Base-by-base conservation (phyloP, 1,284 basidiomycete genomes). In the Ganoderma sinense region DNA sequence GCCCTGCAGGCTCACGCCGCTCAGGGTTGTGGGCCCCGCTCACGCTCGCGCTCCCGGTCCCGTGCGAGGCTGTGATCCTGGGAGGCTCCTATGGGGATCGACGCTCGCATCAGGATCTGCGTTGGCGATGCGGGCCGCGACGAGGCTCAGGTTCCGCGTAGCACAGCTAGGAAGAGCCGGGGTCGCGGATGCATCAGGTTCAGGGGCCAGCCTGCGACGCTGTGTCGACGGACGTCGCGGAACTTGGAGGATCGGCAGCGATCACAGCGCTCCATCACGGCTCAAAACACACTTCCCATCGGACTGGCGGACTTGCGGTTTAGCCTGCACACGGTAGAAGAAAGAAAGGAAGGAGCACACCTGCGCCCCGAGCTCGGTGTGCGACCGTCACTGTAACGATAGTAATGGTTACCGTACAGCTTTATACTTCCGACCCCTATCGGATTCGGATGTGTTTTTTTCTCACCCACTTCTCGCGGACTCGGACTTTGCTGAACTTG, bases 391-490 rank as follows among this genome's bases (percentile, higher is more conserved):
- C 53, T 29, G 31, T 56, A 56, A 33, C 31, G 31, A 56, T 56
- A 33, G 53, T 53, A 53, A 53, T 53, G 48, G 53, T 18, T 56
- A 56, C 53, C 31, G 29, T 56, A 56, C 53, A 56, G 53, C 53
- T 56, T 31, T 56, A 56, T 56, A 56, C 53, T 56, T 56, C 26
- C 48, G 48, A 53, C 23, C 48, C 16, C 29, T 56, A 16, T 56
- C 53, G 53, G 51, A 31, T 31, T 11, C 45, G 45, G 48, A 53
- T 14, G 4, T 53, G 26, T 56, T 56, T 29, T 29, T 20, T 33
- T 56, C 53, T 10, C 8, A 39, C 8, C 11, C 36, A 39, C 36
- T 11, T 39, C 36, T 39, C 36, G 36, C 36, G 36, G 48, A 33
- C 53, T 18, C 53, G 18, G 53, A 56, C 53, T 6, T 31, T 16